Base-by-base conservation (phyloP, 148 eudicot species). In the Mesembryanthemum crystallinum region DNA sequence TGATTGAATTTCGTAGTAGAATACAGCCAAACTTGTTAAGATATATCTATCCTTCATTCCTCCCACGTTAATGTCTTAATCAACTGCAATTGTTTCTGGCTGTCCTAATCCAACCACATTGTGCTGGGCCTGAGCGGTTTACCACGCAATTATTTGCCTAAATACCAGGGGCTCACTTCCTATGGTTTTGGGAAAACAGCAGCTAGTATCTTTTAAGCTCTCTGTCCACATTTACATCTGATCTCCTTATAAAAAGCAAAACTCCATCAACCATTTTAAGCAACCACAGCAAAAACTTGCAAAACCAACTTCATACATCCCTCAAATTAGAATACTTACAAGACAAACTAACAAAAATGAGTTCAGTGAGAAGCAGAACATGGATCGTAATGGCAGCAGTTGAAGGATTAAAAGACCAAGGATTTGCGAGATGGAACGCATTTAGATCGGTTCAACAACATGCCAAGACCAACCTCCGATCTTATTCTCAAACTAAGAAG, bases 351-450 rank as follows among this genome's bases (percentile, higher is more conserved):
- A 18, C 21, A 21, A 51, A 27, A 21, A 77, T 77, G 80, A 77
- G 61, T 25, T 45, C 74, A 32, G 68, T 35, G 42, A 62, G 25
- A 35, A 69, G 68, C 59, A 64, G 25, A 24, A 71, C 80, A 57
- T 70, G 74, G 73, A 69, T 70, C 7, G 58, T 70, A 8, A 60
- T 74, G 35, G 43, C 82, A 69, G 75, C 82, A 62, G 72, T 76
- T 0, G 83, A 80, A 18, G 79, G 76, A 10, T 7, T 80, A 20
- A 80, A 80, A 64, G 83, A 80, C 42, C 73, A 80, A 43, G 83
- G 83, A 3, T 55, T 64, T 71, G 69, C 74, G 6, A 51, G 79
- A n/a, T 80, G 82, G 76, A 78, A 78, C 64, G 52, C 76, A 18
- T 21, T 78, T 0, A 64, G 71, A n/a, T 69, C 29, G 4, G 35